Conservation (phyloP, 768 basidiomycete species). For the Auricularia sp. region DNA sequence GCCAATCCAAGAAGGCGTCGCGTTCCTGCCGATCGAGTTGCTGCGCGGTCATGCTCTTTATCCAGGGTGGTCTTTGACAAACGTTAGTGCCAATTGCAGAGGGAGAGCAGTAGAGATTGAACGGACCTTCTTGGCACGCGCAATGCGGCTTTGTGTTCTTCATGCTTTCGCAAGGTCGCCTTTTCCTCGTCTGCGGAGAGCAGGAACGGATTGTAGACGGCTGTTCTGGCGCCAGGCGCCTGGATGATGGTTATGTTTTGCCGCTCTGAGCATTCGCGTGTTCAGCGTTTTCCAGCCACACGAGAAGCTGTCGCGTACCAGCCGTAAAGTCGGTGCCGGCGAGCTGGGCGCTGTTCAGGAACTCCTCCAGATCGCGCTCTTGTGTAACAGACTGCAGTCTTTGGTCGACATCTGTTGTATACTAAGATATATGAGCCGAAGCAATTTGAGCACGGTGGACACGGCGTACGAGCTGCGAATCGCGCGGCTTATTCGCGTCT, state of each 20-base stretch:
- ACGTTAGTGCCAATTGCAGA: background rate
- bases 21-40: conserved; percentile 87
- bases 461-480: conserved; percentile 55
- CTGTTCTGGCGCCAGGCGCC: conserved; percentile 23
- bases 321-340: conserved; percentile 95
- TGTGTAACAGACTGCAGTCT: conserved; percentile 89
- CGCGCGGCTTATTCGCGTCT: conserved; percentile 52
- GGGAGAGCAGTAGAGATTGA: background rate
- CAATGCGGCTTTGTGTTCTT: conserved; percentile 60
- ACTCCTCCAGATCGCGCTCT: conserved; percentile 91
- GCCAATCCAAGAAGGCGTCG: conserved; percentile 86
- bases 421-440: conserved; percentile 33
- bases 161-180: conserved; percentile 62
- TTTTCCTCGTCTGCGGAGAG: conserved; percentile 75
- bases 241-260: conserved; percentile 72
- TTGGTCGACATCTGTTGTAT: conserved; percentile 63
- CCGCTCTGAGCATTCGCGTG: conserved; percentile 34
- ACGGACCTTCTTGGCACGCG: conserved; percentile 62
- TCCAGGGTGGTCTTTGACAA: conserved; percentile 67
- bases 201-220: conserved; percentile 71
- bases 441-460: background rate
- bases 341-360: conserved; percentile 86
- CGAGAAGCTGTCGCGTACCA: conserved; percentile 43
- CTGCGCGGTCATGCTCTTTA: conserved; percentile 58
- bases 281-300: background rate